Conservation (phyloP, 441 rosid genomes). For the Populus trichocarpa region DNA sequence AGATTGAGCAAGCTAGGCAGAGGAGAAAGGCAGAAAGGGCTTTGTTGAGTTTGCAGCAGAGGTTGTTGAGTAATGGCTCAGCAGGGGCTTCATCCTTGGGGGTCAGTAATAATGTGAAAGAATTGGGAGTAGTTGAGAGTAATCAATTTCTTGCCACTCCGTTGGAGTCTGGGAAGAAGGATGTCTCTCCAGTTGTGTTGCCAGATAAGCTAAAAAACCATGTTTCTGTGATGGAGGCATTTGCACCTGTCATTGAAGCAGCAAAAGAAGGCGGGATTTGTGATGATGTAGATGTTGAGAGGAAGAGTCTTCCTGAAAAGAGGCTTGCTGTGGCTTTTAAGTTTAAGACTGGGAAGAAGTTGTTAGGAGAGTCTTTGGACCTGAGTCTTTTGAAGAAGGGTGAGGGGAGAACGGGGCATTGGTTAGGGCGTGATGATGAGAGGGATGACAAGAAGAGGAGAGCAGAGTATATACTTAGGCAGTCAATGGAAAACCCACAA, state of each 20-base stretch:
- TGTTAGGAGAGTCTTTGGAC: conserved; percentile 59
- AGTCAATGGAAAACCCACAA: conserved; percentile 78
- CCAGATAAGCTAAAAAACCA: conserved; percentile 37
- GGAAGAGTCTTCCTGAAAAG: conserved; percentile 47
- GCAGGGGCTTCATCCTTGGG: conserved; percentile 41
- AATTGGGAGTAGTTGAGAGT: conserved; percentile 21
- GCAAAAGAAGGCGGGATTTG: conserved; percentile 44
- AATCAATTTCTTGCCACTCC: conserved; percentile 38
- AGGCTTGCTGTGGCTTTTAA: conserved; percentile 53
- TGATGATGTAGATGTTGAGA: conserved; percentile 47
- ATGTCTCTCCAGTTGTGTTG: conserved; percentile 31
- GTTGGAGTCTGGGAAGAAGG: conserved; percentile 48
- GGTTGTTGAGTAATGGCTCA: conserved; percentile 48
- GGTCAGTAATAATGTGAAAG: conserved; percentile 24
- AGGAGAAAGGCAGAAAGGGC: conserved; percentile 88
- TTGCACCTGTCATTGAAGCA: conserved; percentile 78
- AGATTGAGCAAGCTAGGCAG: conserved; percentile 86
- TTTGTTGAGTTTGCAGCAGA: conserved; percentile 80
- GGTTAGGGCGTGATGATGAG: conserved; percentile 67
- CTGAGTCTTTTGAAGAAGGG: conserved; percentile 49
- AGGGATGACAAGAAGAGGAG: conserved; percentile 96
- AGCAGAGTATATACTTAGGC: conserved; percentile 83
- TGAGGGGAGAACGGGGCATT: conserved; percentile 36
- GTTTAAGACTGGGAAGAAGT: conserved; percentile 64
- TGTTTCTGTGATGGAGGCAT: conserved; percentile 61